Evolutionary conservation across 148 eudicot species (phyloP).

Genomic region (Gaultheria prostrata): DNA sequence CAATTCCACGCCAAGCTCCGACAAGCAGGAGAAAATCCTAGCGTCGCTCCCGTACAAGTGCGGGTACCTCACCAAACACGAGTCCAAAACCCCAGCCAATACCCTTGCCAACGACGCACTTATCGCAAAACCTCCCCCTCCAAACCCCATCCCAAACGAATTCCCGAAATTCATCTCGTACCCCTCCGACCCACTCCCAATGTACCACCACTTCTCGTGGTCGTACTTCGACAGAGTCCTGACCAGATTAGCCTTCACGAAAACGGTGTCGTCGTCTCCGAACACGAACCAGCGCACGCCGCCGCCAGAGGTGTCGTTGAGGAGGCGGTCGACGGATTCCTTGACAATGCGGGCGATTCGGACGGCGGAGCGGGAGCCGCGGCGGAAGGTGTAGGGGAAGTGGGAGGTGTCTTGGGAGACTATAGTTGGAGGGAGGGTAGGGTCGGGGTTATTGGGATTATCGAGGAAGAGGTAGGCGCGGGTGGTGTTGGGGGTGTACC

Average conservation of each 20-base stretch:
- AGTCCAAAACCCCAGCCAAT: conserved; percentile 60
- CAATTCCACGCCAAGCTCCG: conserved; percentile 67
- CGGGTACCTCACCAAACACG: conserved; percentile 60
- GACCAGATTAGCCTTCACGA: conserved; percentile 50
- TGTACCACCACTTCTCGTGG: conserved; percentile 48
- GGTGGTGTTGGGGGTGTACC: too few species aligned
- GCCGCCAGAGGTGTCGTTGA: conserved; percentile 10
- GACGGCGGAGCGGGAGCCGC: neutral
- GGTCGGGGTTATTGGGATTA: too few species aligned
- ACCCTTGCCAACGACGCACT: conserved; percentile 55
- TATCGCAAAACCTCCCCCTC: conserved; percentile 79
- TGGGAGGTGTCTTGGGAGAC: too few species aligned
- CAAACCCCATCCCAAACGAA: conserved; percentile 68
- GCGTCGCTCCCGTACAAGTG: conserved; percentile 79
- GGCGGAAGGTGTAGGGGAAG: too few species aligned
- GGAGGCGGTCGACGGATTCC: conserved; percentile 37
- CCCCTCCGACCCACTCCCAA: conserved; percentile 62
- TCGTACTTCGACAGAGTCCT: conserved; percentile 48
- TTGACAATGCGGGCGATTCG: conserved; percentile 65
- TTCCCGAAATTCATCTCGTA: conserved; percentile 35
- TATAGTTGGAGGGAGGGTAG: too few species aligned
- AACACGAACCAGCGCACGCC: conserved; percentile 59
- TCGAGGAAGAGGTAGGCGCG: too few species aligned
- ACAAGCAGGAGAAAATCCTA: conserved; percentile 62
- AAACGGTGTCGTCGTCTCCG: conserved; percentile 77